Base-by-base conservation (phyloP, 148 eudicot genomes). In the Chenopodium suecicum region DNA sequence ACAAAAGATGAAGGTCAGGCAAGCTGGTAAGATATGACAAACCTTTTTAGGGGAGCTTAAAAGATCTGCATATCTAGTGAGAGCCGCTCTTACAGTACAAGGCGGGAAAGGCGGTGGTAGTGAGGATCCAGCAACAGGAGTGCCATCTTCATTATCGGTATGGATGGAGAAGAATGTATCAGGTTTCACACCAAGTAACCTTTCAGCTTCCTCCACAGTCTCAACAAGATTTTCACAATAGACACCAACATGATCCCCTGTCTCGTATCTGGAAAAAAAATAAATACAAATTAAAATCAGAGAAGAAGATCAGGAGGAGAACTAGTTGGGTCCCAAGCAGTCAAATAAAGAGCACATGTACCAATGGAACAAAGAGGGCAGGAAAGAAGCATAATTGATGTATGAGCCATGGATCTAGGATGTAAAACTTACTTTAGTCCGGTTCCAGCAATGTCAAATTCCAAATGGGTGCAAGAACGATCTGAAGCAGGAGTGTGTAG, bases 201-300 rank as follows among this genome's bases (percentile, higher is more conserved):
- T 89, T 85, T 90, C 95, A 63, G 98, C 99, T 74, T 92, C 97
- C 83, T 90, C 98, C 31, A 94, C 97, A 44, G 79, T 85, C 87
- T 96, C 98, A 66, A 78, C 66, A 73, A 88, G 81, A 82, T 96
- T 96, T 78, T 96, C 95, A 88, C 92, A 89, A 85, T 90, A 96
- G 22, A 96, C 99, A 81, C 99, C 99, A 84, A 94, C 97, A 88
- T 96, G 99, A 82, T 96, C 99, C 34, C 99, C 99, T 58, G 99
- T 96, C 86, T 96, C 99, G 84, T 96, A 96, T 78, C 99, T 96
- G 88, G 47, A 52, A 25, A 79, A 4, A 31, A 29, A 32, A 78
- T 37, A 52, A 9, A 73, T 41, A 47, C 56, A 77, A 31, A 37
- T 72, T 75, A 32, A 54, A 27, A 41, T 50, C 69, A 50, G 46